Base-by-base conservation (phyloP, 768 basidiomycete genomes). In the Russula sp. region DNA sequence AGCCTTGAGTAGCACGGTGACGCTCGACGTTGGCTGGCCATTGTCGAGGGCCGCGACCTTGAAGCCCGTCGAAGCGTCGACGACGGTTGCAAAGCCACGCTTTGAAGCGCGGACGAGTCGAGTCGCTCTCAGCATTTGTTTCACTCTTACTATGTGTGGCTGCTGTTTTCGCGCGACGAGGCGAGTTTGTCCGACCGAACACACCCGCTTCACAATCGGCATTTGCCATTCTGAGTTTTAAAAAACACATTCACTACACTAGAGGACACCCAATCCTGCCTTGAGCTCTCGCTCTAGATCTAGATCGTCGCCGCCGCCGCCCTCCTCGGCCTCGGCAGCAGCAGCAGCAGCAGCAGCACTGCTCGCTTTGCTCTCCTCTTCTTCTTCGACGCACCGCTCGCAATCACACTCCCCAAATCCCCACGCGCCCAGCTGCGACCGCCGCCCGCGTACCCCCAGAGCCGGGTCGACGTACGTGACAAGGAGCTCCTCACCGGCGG, bases 1-100 rank as follows among this genome's bases (percentile, higher is more conserved):
- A 60, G 92, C 96, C 76, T 94, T 96, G 75, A 97, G 85, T 66
- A 96, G 82, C 70, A 98, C 80, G 55, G 94, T 93, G 72, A 99
- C 84, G 59, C 89, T 83, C 34, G 91, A 80, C 6, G 93, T 95
- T 49, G 93, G 86, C 71, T 89, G 87, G 71, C 85, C 88, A 69
- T 84, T 80, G 78, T 97, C 93, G 64, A 89, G 75, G 31, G 91
- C 83, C 31, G 92, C 90, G 69, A 97, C 87, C 76, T 91, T 95
- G 58, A 62, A 63, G 72, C 94, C 81, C 63, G 91, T 91, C 10
- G 85, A 80, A 54, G 82, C 79, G 70, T 93, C 89, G 68, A 88
- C 85, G 59, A 87, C 87, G 58, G 93, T 90, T 62, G 94, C 91
- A 75, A 93, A 94, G 37, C 80, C 81, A 71, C 88, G 86, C n/a